These are phyloP conservation scores for Metschnikowia continentalis DNA, from an alignment of 805 yeast species.

Conservation along the genomic window DNA sequence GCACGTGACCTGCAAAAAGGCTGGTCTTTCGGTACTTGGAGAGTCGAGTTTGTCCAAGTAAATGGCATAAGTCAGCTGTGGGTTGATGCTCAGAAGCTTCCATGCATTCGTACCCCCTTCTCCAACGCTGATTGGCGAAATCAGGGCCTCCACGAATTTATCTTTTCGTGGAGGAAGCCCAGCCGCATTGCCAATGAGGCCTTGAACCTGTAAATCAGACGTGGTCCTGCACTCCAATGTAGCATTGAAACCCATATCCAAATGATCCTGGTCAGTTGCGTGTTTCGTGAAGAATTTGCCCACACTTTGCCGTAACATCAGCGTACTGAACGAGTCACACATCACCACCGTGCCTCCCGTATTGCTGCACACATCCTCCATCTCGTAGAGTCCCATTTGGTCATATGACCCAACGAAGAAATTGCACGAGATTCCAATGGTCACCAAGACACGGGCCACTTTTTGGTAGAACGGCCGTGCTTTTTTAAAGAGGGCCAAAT, in stretches of 20 bases:
- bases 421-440: constrained; percentile 52
- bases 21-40: constrained; percentile 20
- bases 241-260: constrained; percentile 55
- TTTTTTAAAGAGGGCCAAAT: constrained; percentile 26
- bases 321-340: constrained; percentile 62
- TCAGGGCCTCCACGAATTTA: constrained; percentile 20
- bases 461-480: constrained; percentile 47
- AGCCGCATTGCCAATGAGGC: constrained; percentile 60
- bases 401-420: constrained; percentile 64
- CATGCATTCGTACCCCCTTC: constrained; percentile 53
- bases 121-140: constrained; percentile 41
- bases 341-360: constrained; percentile 64
- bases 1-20: constrained; percentile 50
- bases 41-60: constrained; percentile 50
- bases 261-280: constrained; percentile 24
- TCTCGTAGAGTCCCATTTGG: constrained; percentile 64
- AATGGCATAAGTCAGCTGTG: constrained; percentile 57
- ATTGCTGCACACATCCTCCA: constrained; percentile 52
- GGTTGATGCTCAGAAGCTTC: constrained; percentile 53
- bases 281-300: constrained; percentile 45
- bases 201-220: constrained; percentile 49
- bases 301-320: constrained; percentile 65
- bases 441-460: constrained; percentile 45
- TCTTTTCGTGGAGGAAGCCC: constrained; percentile 35
- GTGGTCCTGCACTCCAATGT: constrained; percentile 55